These are phyloP conservation scores for Olyra latifolia DNA, from an alignment of 176 grass and related monocot species.

Conservation along the genomic window DNA sequence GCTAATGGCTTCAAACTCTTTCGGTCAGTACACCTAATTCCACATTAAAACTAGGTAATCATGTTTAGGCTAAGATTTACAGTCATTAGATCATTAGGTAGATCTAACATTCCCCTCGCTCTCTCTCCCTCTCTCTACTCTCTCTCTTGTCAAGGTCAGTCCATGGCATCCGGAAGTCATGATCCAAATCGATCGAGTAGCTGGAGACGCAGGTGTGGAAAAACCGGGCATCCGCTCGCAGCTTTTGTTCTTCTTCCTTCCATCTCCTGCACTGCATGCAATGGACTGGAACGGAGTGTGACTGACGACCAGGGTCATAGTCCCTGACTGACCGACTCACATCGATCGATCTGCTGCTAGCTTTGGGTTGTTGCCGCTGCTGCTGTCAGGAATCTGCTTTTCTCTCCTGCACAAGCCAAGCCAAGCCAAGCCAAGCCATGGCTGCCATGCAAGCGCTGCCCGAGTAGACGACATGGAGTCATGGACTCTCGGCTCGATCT, in stretches of 20 bases:
- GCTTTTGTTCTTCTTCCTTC: neutral
- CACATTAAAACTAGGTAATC: too few relatives aligned
- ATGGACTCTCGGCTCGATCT: neutral
- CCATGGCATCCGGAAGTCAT: too few relatives aligned
- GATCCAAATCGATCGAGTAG: neutral
- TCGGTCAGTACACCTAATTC: too few relatives aligned
- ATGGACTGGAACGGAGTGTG: neutral
- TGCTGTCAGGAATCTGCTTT: constrained; percentile 33
- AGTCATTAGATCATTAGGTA: too few relatives aligned
- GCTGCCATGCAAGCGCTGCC: too few relatives aligned
- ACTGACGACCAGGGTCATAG: neutral
- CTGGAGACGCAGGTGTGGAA: neutral
- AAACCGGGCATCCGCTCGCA: neutral
- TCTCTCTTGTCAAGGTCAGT: neutral
- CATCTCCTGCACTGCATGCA: neutral
- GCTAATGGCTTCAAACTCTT: too few relatives aligned
- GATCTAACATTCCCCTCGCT: too few relatives aligned
- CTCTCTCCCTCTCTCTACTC: too few relatives aligned
- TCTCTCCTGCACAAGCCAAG: neutral
- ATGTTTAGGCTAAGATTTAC: too few relatives aligned
- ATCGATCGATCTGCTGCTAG: too few relatives aligned
- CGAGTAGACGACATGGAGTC: constrained; percentile 9
- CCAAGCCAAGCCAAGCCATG: neutral
- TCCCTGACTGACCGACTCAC: too few relatives aligned
- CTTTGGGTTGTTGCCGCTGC: constrained; percentile 25